A percentile compares a stretch with the other conserved stretches of the same genome.
These are phyloP conservation scores for Carex scoparia DNA, from an alignment of 176 grass and related monocot species.

Conservation along the genomic window DNA sequence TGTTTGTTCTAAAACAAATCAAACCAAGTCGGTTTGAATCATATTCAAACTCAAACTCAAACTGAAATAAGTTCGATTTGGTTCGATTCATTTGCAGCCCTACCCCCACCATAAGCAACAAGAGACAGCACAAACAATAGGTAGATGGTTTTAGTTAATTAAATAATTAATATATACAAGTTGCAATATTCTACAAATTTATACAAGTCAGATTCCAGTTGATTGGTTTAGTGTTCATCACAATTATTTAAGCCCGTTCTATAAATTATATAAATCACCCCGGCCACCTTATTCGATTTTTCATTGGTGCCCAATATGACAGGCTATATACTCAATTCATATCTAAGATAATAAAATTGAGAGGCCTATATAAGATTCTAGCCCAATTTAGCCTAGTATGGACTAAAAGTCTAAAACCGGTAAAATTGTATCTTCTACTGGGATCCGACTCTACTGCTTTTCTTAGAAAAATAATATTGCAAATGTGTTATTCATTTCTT, in stretches of 20 bases:
- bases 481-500: too few species aligned
- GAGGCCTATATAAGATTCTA: not conserved
- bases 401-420: not conserved
- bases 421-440: not conserved
- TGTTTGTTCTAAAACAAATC: too few species aligned
- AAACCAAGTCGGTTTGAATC: too few species aligned
- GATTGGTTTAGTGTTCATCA: not conserved
- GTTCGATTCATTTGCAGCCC: too few species aligned
- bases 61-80: too few species aligned
- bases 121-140: too few species aligned
- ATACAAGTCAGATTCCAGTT: not conserved
- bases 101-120: too few species aligned
- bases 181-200: not conserved
- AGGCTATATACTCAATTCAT: not conserved
- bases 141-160: too few species aligned
- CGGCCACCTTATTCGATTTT: not conserved
- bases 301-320: not conserved
- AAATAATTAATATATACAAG: not conserved
- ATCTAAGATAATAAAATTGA: not conserved
- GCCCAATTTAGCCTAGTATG: not conserved
- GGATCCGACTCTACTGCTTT: too few species aligned
- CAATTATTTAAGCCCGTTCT: not conserved
- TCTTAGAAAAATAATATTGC: too few species aligned
- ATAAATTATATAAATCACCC: not conserved
- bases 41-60: too few species aligned